Evolutionary conservation across 331 rosid genomes (phyloP), one percentile per base, ranked within the genome.

Genomic region (Pyracantha coccinea): DNA sequence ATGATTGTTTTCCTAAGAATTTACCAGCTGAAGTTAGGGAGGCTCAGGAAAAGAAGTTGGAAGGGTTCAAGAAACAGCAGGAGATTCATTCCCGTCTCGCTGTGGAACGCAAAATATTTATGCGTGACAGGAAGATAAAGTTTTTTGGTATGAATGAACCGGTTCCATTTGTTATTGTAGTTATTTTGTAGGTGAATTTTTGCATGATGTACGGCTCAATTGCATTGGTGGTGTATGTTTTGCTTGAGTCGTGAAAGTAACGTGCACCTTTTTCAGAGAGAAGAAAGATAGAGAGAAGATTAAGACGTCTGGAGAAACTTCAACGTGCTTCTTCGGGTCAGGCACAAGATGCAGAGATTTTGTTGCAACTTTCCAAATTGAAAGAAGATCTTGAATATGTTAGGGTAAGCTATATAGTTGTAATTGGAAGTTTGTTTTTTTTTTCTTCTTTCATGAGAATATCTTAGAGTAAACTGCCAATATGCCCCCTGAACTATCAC

Each of bases 341-440:
- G 75, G 78, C 80, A 6, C 96, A 91, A 70, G 87, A 86, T 73
- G 80, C 91, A 62, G 89, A 80, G 60, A 44, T 53, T 11, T 75
- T 91, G 17, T 88, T 87, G 15, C 97, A 95, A 74, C 95, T 92
- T 83, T 86, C 92, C 20, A 82, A 84, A 29, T 86, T 91, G 66
- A 92, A 92, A 73, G 86, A 95, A 68, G 99, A 92, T 89, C 97
- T 95, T 79, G 89, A 87, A 88, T 95, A 95, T 85, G 97, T 92
- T 79, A 87, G 86, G 90, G 99, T 95, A 62, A 78, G 86, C 83
- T 38, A 32, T 21, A 35, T 2, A 24, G 52, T 75, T 47, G n/a
- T 64, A 35, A 17, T 57, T 61, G 9, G 11, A 50, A 41, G 25
- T 54, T 58, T 53, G 55, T 13, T 38, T 0, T 10, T 66, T 20